Conservation (phyloP, 257 asterid species). For the Misopates orontium region DNA sequence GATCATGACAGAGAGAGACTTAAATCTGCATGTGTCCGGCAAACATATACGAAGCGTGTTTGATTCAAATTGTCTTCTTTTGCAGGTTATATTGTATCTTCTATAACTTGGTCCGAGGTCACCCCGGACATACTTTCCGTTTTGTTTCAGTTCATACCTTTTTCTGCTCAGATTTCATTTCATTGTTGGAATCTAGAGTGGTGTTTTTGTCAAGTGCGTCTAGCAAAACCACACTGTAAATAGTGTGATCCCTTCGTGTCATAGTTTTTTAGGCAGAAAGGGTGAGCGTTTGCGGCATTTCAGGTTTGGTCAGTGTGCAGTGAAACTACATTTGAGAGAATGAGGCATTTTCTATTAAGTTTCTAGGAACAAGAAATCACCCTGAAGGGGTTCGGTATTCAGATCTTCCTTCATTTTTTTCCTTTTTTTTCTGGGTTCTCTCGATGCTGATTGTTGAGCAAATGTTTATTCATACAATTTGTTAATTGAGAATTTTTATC, state of each 20-base stretch:
- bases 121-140: slow-evolving; percentile 31
- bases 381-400: background rate
- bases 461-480: slow-evolving; percentile 2
- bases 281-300: slow-evolving; percentile 43
- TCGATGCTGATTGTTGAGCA: background rate
- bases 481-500: slow-evolving; percentile 6
- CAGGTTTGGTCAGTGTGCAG: slow-evolving; percentile 22
- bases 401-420: background rate
- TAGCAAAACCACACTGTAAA: slow-evolving; percentile 46
- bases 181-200: slow-evolving; percentile 23
- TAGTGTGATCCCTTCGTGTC: slow-evolving; percentile 63
- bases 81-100: slow-evolving; percentile 40
- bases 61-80: slow-evolving; percentile 9
- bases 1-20: background rate
- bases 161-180: slow-evolving; percentile 19
- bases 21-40: slow-evolving; percentile 2
- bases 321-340: slow-evolving; percentile 10
- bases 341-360: slow-evolving; percentile 15
- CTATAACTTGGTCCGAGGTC: slow-evolving; percentile 26
- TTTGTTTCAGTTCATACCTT: slow-evolving; percentile 24
- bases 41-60: background rate
- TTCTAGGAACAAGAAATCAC: background rate
- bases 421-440: slow-evolving; percentile 1
- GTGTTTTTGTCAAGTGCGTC: slow-evolving; percentile 22
- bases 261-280: slow-evolving; percentile 63